Base-by-base conservation (phyloP, 192 early-diverging fungal species). In the Backusella circina region DNA sequence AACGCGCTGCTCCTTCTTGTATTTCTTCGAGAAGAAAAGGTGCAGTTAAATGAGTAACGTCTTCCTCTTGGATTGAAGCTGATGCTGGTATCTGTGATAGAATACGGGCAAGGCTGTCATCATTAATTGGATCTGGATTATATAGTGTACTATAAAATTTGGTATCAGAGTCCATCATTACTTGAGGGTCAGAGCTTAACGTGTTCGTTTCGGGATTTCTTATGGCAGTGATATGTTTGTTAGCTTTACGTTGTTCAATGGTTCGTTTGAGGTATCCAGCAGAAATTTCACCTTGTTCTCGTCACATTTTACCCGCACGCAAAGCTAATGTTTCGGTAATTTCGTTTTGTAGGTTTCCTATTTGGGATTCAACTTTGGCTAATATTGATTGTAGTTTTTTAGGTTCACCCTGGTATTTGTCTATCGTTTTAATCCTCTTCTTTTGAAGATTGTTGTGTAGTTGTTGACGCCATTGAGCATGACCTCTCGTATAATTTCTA, bases 211-310 rank as follows among this genome's bases (percentile, higher is more conserved):
- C 18, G 3, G 35, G 37, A 36, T 70, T 32, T 18, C 4, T n/a
- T 41, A 70, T 18, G n/a, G 9, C 10, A 1, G 68, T 32, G 3
- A 70, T 70, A 44, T 44, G 13, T 70, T 70, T 70, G 0, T 44
- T 8, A 7, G n/a, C 1, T 21, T 4, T 2, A 9, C 68, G 68
- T 9, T 35, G n/a, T 26, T 1, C 35, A 9, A 70, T 39, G 16
- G 68, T 41, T 4, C 68, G 4, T n/a, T 70, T 70, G 4, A 70
- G 28, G 38, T 41, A 70, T 6, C 68, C 68, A 23, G 68, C 68
- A 41, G 35, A 38, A 23, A 50, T 71, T 28, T 71, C 69, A 12
- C 69, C 69, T 26, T 50, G 50, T 26, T 71, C 69, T 13, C 69
- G n/a, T 41, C 69, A 71, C 10, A 12, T 44, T 44, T 44, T 6